Percentiles rank a stretch among this genome's conserved stretches.
These are phyloP conservation scores for Citrus unshiu DNA, from an alignment of 345 rosid genomes.

Conservation along the genomic window DNA sequence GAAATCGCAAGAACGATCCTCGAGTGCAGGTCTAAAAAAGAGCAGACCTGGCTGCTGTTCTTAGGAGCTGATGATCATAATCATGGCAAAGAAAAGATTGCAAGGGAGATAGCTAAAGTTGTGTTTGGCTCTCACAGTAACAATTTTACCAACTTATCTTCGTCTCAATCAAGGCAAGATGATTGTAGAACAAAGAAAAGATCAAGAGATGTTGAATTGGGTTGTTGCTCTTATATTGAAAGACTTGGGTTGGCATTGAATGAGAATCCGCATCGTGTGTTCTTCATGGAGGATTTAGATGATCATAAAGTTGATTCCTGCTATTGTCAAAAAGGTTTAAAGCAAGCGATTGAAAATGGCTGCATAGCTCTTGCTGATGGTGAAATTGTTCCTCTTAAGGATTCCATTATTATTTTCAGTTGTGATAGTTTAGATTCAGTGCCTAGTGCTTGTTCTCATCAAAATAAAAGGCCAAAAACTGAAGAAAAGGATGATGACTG, in stretches of 20 bases:
- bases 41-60: constrained; percentile 59
- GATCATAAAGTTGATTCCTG: no score
- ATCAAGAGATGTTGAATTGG: constrained; percentile 38
- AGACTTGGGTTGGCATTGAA: constrained; percentile 55
- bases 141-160: constrained; percentile 2
- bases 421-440: constrained; percentile 30
- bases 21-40: constrained; percentile 55
- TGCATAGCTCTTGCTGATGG: constrained; percentile 33
- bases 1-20: constrained; percentile 48
- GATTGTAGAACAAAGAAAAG: constrained; percentile 30
- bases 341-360: constrained; percentile 43
- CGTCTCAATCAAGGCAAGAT: constrained; percentile 23
- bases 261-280: constrained; percentile 66
- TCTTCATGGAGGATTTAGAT: constrained; percentile 58
- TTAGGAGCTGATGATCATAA: constrained; percentile 38
- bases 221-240: constrained; percentile 24
- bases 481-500: constrained; percentile 14
- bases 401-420: constrained; percentile 59
- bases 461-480: constrained; percentile 15
- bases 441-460: constrained; percentile 30
- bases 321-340: constrained; percentile 31
- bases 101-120: constrained; percentile 54
- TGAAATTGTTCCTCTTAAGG: constrained; percentile 48
- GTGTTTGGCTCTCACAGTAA: constrained; percentile 53
- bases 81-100: constrained; percentile 44